These are phyloP conservation scores for Epichloe elymi DNA, from an alignment of 2,329 filamentous ascomycete species.

Conservation along the genomic window DNA sequence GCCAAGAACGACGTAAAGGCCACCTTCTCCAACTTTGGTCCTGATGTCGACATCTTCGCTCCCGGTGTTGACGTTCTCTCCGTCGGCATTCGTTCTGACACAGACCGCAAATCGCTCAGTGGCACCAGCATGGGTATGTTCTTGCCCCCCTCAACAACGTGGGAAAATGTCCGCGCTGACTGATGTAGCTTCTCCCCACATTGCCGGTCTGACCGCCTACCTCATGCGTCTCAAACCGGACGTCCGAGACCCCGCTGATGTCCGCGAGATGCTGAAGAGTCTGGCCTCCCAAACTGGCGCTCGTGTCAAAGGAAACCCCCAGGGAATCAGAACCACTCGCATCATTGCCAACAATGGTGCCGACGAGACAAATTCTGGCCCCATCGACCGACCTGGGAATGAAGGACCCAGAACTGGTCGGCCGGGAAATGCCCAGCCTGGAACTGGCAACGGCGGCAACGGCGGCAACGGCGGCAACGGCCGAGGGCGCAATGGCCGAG, in stretches of 20 bases:
- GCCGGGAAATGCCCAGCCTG: not conserved
- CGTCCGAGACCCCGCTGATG: conserved; percentile 24
- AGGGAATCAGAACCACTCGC: conserved; percentile 35
- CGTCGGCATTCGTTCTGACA: conserved; percentile 37
- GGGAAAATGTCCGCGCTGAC: too few relatives aligned
- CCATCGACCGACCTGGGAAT: not conserved
- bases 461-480: not conserved
- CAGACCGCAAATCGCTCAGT: conserved; percentile 30
- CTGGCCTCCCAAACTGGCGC: conserved; percentile 36
- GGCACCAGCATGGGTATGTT: conserved; percentile 43
- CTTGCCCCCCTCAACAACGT: not conserved
- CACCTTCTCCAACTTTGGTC: conserved; percentile 46
- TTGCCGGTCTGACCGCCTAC: conserved; percentile 56
- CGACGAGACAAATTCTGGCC: not conserved
- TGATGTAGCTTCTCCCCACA: conserved; percentile 43
- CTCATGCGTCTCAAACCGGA: conserved; percentile 41
- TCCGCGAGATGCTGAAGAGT: conserved; percentile 36
- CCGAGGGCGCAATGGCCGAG: not conserved
- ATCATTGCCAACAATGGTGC: conserved; percentile 46
- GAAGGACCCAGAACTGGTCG: not conserved
- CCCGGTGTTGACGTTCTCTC: conserved; percentile 41
- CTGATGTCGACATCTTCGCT: conserved; percentile 39
- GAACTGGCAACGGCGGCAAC: not conserved
- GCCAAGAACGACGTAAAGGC: conserved; percentile 34
- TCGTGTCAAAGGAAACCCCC: conserved; percentile 19